These are phyloP conservation scores for Discostella stelligeroides DNA, from an alignment of 108 stramenopile genomes.

Conservation along the genomic window DNA sequence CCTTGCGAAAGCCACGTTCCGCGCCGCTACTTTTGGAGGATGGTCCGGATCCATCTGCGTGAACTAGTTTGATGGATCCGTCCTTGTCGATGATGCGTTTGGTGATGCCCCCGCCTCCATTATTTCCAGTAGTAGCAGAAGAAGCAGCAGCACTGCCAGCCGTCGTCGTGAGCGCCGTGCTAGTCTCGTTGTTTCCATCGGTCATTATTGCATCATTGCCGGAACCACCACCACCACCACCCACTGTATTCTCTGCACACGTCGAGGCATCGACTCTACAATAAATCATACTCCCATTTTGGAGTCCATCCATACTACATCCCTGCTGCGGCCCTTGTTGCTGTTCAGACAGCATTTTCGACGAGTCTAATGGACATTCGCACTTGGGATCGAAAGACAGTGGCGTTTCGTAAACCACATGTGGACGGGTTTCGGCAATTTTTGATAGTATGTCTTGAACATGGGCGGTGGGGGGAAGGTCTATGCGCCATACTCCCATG, in stretches of 20 bases:
- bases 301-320: too few relatives aligned
- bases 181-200: not conserved
- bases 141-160: not conserved
- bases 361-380: slow-evolving; percentile 49
- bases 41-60: slow-evolving; percentile 49
- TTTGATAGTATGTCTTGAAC: slow-evolving; percentile 50
- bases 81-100: slow-evolving; percentile 86
- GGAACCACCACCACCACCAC: slow-evolving; percentile 1
- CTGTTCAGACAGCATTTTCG: slow-evolving; percentile 42
- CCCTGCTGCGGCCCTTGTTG: too few relatives aligned
- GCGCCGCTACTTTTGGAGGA: slow-evolving; percentile 9
- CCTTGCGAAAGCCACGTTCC: too few relatives aligned
- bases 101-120: slow-evolving; percentile 42
- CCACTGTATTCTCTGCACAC: slow-evolving; percentile 56
- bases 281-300: slow-evolving; percentile 80
- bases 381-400: slow-evolving; percentile 71
- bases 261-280: slow-evolving; percentile 80
- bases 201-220: slow-evolving; percentile 10
- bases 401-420: slow-evolving; percentile 72
- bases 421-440: slow-evolving; percentile 67
- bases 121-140: too few relatives aligned
- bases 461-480: slow-evolving; percentile 47
- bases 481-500: slow-evolving; percentile 82
- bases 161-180: too few relatives aligned
- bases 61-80: slow-evolving; percentile 76